Base-by-base conservation (phyloP, 2,329 filamentous ascomycete genomes). In the Amauroascus niger region DNA sequence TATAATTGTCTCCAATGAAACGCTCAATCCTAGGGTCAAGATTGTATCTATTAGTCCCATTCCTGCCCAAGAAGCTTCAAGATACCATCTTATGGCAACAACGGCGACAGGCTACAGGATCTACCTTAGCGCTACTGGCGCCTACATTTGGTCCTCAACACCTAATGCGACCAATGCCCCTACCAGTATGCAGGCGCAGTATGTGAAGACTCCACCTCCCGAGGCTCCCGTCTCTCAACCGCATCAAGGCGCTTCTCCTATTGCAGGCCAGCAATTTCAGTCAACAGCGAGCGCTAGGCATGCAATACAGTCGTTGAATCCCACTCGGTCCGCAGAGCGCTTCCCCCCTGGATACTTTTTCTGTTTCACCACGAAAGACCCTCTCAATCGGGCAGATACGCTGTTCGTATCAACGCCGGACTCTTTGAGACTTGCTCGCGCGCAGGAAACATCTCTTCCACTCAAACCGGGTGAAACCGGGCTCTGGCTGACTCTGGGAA, bases 101-200 rank as follows among this genome's bases (percentile, higher is more conserved):
- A 97, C 91, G 0, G 84, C 85, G 55, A 94, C 88, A 0, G 93
- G 94, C 18, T 95, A 90, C 65, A 83, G 93, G 20, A 80, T 98
- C 3, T 97, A 93, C 67, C 78, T 98, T 52, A 97, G 89, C 65
- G 88, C 91, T 4, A 95, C 89, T 0, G 86, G 85, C 59, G 85
- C 88, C 16, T 71, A 79, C 77, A 67, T 69, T 59, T 69, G 72
- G 71, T 69, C 72, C 52, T 71, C 73, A 53, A 76, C 81, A 28
- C 78, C 77, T 13, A 79, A 79, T 20, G 76, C 79, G 18, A 77
- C 80, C 6, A 83, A 77, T 55, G 83, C 87, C 0, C 90, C 93
- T 0, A 90, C 87, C 62, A 96, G 88, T 70, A 96, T 98, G 88
- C 90, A 96, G 69, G 83, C 96, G n/a, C 86, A 94, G 61, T 93